Base-by-base conservation (phyloP, 2,329 filamentous ascomycete species). In the Ophiostoma fasciatum region DNA sequence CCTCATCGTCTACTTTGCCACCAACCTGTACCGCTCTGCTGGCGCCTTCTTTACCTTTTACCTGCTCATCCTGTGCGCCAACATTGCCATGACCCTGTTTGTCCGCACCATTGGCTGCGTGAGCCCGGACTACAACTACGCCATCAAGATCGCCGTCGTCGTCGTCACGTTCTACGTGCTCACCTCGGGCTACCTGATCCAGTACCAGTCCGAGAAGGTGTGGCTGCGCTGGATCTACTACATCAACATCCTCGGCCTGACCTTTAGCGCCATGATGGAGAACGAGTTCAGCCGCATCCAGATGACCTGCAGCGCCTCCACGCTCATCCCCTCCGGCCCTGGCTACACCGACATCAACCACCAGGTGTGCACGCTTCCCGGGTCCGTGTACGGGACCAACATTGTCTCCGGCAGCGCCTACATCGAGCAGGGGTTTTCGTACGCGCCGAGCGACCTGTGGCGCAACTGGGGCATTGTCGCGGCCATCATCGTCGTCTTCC, bases 181-280 rank as follows among this genome's bases (percentile, higher is more conserved):
- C 15, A 90, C 82, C 0, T 79, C 76, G 1, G 84, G 84, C 4
- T 93, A 90, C 55, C 59, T 92, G 28, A 88, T 93, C 40, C 82
- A 85, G 51, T 85, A 81, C 52, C 69, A 78, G 33, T 71, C 63
- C 3, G 71, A 82, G 47, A 78, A 84, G 46, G 74, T 77, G 4
- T 88, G 82, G 77, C 53, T 87, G 6, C 64, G 78, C 14, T 90
- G 82, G 82, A 75, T 88, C 41, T 82, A 75, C 58, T 88, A 77
- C 81, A 77, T 88, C 40, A 84, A 76, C 59, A 37, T 46, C 17
- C 60, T 87, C 0, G 82, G 81, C 31, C 65, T 90, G 3, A 72
- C 75, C 0, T 92, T 94, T 51, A 70, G 77, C 10, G 63, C 74
- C 2, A 56, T 94, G 56, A 90, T 93, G 82, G 73, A 82, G 48